Evolutionary conservation across 331 rosid species (phyloP).

Genomic region (Pyracantha coccinea): DNA sequence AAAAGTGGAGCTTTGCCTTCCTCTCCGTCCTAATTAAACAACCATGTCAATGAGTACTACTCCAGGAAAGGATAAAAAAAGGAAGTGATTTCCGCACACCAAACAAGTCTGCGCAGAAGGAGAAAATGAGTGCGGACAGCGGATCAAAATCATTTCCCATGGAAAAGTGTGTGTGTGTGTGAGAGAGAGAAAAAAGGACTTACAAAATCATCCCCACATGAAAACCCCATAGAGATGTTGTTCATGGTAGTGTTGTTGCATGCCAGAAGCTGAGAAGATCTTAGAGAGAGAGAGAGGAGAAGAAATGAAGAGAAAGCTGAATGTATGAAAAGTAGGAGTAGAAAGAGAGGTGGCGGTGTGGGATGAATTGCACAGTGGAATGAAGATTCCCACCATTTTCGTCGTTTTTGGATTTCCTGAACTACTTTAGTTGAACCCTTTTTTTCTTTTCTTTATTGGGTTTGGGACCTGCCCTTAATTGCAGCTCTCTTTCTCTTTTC

Average conservation of each 20-base stretch:
- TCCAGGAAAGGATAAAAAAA: not conserved
- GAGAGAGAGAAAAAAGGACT: constrained; percentile 13
- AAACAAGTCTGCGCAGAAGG: no score
- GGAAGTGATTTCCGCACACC: no score
- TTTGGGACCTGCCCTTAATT: not conserved
- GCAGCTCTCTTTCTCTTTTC: not conserved
- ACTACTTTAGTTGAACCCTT: not conserved
- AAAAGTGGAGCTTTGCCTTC: constrained; percentile 28
- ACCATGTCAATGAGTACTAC: no score
- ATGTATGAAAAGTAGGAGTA: constrained; percentile 22
- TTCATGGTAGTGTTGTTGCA: constrained; percentile 24
- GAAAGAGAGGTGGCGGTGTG: constrained; percentile 29
- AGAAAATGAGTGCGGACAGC: no score
- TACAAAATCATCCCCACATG: constrained; percentile 47
- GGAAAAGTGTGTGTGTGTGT: not conserved
- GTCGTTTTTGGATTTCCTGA: constrained; percentile 16
- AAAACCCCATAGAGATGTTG: constrained; percentile 39
- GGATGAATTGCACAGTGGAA: constrained; percentile 32
- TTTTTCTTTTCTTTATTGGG: constrained; percentile 19
- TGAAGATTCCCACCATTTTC: constrained; percentile 53
- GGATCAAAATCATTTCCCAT: no score
- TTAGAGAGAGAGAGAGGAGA: constrained; percentile 9
- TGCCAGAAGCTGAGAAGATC: not conserved
- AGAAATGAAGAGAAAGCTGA: constrained; percentile 18
- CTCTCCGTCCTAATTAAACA: constrained; percentile 30